Percentiles rank a stretch among this genome's conserved stretches.
Conservation (phyloP, 768 basidiomycete genomes). For the Tylopilus balloui region DNA sequence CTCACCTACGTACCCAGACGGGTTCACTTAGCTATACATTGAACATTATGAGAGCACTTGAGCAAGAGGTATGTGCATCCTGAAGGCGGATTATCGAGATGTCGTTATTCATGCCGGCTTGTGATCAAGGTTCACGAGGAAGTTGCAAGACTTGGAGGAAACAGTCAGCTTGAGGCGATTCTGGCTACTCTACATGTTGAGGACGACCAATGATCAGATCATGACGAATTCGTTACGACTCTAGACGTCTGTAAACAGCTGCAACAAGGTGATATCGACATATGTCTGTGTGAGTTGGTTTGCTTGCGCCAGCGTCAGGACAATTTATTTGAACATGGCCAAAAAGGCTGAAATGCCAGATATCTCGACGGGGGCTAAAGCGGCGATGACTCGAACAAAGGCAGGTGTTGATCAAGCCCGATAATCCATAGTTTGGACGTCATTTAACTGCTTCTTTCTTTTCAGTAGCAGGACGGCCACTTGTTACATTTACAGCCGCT, state of each 20-base stretch:
- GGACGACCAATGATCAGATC: constrained; percentile 1
- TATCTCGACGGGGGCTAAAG: not conserved
- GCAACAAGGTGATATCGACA: not conserved
- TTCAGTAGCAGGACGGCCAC: not conserved
- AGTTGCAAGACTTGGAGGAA: constrained; percentile 74
- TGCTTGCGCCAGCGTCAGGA: not conserved
- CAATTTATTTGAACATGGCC: not conserved
- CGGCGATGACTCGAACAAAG: not conserved
- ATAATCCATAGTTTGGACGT: not conserved
- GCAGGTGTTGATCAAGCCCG: not conserved
- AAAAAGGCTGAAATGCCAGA: not conserved
- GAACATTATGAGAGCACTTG: constrained; percentile 60
- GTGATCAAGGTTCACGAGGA: constrained; percentile 48
- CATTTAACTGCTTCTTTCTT: too few species aligned
- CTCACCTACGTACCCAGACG: constrained; percentile 70
- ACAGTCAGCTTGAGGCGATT: constrained; percentile 53
- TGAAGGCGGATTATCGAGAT: not conserved
- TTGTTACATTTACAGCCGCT: not conserved
- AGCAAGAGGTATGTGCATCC: constrained; percentile 41
- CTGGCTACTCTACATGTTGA: constrained; percentile 50
- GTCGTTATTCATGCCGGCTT: not conserved
- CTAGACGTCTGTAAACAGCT: not conserved
- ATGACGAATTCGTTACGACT: not conserved
- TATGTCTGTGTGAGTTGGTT: not conserved
- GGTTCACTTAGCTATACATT: constrained; percentile 85